phyloP scores from a whole-genome alignment of 495 filamentous ascomycete species.

The Lasiosphaeria hispida region DNA sequence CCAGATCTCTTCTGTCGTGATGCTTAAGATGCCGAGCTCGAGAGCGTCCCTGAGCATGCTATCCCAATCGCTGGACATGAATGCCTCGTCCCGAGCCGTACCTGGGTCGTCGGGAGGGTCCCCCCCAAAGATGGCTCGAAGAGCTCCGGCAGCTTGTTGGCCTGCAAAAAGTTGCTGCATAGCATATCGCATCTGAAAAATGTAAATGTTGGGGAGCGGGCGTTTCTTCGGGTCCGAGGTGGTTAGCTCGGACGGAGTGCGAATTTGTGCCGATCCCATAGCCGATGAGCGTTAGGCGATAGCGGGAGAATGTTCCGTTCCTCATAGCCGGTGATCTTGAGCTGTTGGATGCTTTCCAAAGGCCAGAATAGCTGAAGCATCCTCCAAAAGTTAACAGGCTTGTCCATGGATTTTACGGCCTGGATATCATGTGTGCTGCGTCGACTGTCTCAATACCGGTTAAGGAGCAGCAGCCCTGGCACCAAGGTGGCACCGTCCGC shows the following conservation, averaged over 20 bases:
- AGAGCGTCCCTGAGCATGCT: neutral
- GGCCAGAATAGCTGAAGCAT: conserved; percentile 5
- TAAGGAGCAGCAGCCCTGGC: neutral
- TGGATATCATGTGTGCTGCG: neutral
- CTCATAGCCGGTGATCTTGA: neutral
- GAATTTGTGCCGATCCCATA: conserved; percentile 1
- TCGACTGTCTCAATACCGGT: neutral
- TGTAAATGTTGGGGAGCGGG: neutral
- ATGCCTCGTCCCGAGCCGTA: neutral
- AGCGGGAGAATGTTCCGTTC: conserved; percentile 1
- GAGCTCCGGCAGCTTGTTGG: conserved; percentile 9
- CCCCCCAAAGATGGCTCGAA: conserved; percentile 5
- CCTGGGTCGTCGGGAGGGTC: neutral
- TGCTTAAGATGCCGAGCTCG: conserved; percentile 1
- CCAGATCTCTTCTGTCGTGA: neutral
- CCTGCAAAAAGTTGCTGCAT: conserved; percentile 3
- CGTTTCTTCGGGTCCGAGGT: neutral
- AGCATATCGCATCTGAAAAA: conserved; percentile 1
- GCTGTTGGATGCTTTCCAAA: neutral
- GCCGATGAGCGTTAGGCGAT: neutral
- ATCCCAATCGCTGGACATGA: conserved; percentile 4
- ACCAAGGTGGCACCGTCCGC: neutral
- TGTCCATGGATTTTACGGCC: neutral
- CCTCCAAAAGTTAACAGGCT: neutral
- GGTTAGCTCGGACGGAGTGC: conserved; percentile 6